A percentile compares a stretch with the other conserved stretches of the same genome.
Conservation (phyloP, 2,329 filamentous ascomycete species). For the Colletotrichum tamarilloi region DNA sequence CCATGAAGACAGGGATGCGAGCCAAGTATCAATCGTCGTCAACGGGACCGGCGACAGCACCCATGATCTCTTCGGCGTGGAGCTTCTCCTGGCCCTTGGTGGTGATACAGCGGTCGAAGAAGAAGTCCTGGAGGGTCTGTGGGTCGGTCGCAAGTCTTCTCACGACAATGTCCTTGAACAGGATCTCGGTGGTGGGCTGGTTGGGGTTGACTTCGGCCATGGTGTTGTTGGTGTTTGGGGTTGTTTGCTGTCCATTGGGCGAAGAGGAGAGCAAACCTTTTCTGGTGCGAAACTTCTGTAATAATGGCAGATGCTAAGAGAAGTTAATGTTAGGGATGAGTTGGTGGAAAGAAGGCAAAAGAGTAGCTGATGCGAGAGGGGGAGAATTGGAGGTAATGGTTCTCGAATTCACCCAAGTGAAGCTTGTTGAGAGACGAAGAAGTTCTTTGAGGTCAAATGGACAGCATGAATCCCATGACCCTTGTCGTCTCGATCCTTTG, state of each 20-base stretch:
- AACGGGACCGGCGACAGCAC: not conserved
- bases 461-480: no score
- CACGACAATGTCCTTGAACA: not conserved
- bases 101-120: constrained; percentile 3
- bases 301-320: not conserved
- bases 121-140: constrained; percentile 3
- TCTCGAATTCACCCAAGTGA: not conserved
- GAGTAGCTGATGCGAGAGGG: not conserved
- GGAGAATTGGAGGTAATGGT: not conserved
- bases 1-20: not conserved
- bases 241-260: not conserved
- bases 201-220: not conserved
- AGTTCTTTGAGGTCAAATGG: no score
- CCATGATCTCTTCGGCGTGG: not conserved
- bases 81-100: not conserved
- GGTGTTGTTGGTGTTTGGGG: not conserved
- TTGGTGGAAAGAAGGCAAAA: not conserved
- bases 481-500: no score
- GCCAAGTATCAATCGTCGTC: not conserved
- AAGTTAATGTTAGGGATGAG: not conserved
- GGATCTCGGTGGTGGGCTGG: not conserved
- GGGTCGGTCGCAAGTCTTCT: not conserved
- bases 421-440: not conserved
- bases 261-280: fast-evolving
- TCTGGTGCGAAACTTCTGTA: not conserved